Percentiles rank a stretch among this genome's conserved stretches.
Evolutionary conservation across 768 basidiomycete genomes (phyloP).

Genomic region (Sarcomyxa edulis): DNA sequence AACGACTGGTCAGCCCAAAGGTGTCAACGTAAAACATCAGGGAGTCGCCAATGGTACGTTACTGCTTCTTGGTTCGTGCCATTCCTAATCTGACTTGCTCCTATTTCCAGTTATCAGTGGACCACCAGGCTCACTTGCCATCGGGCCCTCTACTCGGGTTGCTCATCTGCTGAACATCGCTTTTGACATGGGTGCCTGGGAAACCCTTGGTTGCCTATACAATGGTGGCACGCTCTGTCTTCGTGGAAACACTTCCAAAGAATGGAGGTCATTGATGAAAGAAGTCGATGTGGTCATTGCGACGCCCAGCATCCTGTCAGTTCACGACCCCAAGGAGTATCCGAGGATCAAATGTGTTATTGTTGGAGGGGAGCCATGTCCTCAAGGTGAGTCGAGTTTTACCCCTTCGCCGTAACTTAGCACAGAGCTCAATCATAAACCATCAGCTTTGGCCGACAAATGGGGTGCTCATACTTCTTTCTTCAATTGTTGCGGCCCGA

Average conservation of each 20-base stretch:
- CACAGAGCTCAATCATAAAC: not conserved
- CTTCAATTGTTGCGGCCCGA: constrained; percentile 53
- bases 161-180: constrained; percentile 59
- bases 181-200: constrained; percentile 68
- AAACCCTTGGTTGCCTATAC: constrained; percentile 44
- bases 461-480: constrained; percentile 41
- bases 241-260: constrained; percentile 42
- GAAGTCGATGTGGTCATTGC: constrained; percentile 48
- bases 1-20: constrained; percentile 41
- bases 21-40: constrained; percentile 38
- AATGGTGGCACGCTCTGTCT: constrained; percentile 51
- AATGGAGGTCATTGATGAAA: constrained; percentile 46
- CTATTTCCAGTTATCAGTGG: constrained; percentile 31
- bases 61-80: no score
- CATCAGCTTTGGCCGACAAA: constrained; percentile 31
- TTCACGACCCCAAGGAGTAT: constrained; percentile 46
- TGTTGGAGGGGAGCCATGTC: constrained; percentile 54
- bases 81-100: no score
- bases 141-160: constrained; percentile 51
- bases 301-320: constrained; percentile 45
- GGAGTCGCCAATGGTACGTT: constrained; percentile 31
- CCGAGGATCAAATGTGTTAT: constrained; percentile 49
- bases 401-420: not conserved
- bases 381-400: constrained; percentile 31
- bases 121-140: constrained; percentile 51